Evolutionary conservation across 2,329 filamentous ascomycete species (phyloP), one percentile per base, ranked within the genome.

Genomic region (Phyllosticta paracitricarpa): DNA sequence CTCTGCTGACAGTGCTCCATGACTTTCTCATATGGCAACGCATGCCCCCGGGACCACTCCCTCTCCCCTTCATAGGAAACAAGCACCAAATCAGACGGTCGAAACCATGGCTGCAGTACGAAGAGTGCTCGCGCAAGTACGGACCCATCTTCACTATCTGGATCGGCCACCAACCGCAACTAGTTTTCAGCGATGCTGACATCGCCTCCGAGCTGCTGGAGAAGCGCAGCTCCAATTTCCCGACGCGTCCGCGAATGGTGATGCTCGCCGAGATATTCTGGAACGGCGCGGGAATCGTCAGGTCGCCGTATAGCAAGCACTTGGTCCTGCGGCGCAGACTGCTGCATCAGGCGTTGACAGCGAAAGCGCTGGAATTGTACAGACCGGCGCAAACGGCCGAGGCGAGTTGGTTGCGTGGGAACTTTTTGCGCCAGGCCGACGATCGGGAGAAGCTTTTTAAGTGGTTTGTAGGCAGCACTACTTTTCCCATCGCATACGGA

Each of bases 401-500:
- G 64, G 77, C 78, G 22, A 73, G 71, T 7, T 72, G 78, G n/a
- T 64, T 82, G 3, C 74, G 76, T 58, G 70, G 65, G 61, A 73
- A 78, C 6, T 68, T 82, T 5, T 67, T 82, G 12, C 61, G 68
- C 3, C 70, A 69, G 4, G 73, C 77, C 0, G 61, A 64, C 1
- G 72, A 73, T 25, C 81, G 79, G 71, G 78, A 79, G 63, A 74
- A 76, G 56, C 70, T 76, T 19, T 72, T 81, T 25, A 76, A 81
- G 65, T 72, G 77, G 0, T 82, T 79, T 64, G 79, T 79, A 0
- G 75, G 76, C 1, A 78, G 76, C 63, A 72, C 82, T 33, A 78
- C 81, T 5, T 79, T 81, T 63, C 78, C 75, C 4, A 77, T 81
- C 3, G 74, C 78, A 4, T 82, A 81, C 64, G 79, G 80, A 0